Conservation (phyloP, 371 early-diverging fungal species). For the Saksenaea vasiformis region DNA sequence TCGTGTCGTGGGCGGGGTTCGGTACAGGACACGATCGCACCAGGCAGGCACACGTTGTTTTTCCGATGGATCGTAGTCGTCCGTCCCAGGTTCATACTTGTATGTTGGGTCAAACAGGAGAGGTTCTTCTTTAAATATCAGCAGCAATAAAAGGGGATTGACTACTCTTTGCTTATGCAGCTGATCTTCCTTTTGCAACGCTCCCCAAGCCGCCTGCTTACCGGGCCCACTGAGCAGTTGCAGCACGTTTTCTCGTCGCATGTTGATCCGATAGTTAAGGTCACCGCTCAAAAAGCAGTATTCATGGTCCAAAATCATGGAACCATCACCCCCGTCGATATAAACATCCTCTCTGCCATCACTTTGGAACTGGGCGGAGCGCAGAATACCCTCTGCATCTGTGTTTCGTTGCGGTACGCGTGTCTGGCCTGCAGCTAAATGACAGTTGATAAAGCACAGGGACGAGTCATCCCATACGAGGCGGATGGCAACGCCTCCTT, state of each 20-base stretch:
- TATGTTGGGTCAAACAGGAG: constrained; percentile 82
- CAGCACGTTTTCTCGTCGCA: constrained; percentile 56
- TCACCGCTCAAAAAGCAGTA: constrained; percentile 76
- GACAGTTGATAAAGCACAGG: constrained; percentile 84
- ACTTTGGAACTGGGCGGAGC: constrained; percentile 53
- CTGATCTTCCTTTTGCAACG: constrained; percentile 66
- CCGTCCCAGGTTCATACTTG: constrained; percentile 77
- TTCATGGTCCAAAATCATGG: constrained; percentile 76
- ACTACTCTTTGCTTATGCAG: constrained; percentile 52
- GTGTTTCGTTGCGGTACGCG: constrained; percentile 74
- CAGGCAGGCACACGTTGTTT: constrained; percentile 83
- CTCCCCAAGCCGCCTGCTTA: constrained; percentile 19
- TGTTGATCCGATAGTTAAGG: constrained; percentile 79
- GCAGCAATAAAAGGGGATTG: constrained; percentile 60
- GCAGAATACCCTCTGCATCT: constrained; percentile 74
- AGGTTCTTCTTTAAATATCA: constrained; percentile 65
- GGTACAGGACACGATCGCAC: constrained; percentile 81
- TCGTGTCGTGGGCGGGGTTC: constrained; percentile 32
- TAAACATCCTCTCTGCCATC: constrained; percentile 47
- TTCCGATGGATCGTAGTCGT: constrained; percentile 76
- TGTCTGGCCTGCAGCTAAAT: constrained; percentile 84
- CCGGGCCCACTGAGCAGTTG: constrained; percentile 38
- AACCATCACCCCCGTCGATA: constrained; percentile 65
- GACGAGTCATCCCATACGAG: constrained; percentile 76
- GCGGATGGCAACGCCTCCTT: constrained; percentile 86